Base-by-base conservation (phyloP, 257 asterid genomes). In the Eustoma russellianum region DNA sequence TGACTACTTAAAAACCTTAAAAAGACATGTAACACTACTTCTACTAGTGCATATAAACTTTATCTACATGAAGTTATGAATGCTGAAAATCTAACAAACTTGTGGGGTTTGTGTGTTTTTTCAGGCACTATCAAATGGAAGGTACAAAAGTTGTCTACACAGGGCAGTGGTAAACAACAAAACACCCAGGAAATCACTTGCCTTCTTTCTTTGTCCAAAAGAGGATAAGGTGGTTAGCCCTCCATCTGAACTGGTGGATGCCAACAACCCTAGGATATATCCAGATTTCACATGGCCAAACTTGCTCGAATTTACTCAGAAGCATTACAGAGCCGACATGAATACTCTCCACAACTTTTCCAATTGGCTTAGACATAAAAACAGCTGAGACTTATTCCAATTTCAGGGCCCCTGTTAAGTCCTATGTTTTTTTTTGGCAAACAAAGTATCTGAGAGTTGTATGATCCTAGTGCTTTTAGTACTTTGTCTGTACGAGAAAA, bases 51-150 rank as follows among this genome's bases (percentile, higher is more conserved):
- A 38, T 8, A 38, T 38, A 11, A 38, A 38, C 12, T 38, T 7
- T 7, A 7, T 38, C 10, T 38, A 38, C 1, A 2, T 38, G 43
- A 38, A 7, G 9, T 38, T 7, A 7, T 38, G 12, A 38, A 38
- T 38, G 43, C 7, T 8, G 12, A 38, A 38, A 11, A 38, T 7
- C 12, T 7, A 38, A 38, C 12, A 7, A 38, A 38, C 43, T 7
- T 11, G 43, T 38, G 43, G 12, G 43, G 43, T 14, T 28, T 19
- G 28, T 48, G 34, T 33, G 10, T 41, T 7, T 17, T 28, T 46
- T 38, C 83, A 89, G 97, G 98, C 98, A 0, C 85, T 90, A 0
- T 78, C 98, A 2, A 90, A 90, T 56, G 98, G 95, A 75, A 77
- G 79, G 55, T 90, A 83, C 75, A 83, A 82, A 66, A 86, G 98